Conservation (phyloP, 345 rosid species). For the Kernera saxatilis region DNA sequence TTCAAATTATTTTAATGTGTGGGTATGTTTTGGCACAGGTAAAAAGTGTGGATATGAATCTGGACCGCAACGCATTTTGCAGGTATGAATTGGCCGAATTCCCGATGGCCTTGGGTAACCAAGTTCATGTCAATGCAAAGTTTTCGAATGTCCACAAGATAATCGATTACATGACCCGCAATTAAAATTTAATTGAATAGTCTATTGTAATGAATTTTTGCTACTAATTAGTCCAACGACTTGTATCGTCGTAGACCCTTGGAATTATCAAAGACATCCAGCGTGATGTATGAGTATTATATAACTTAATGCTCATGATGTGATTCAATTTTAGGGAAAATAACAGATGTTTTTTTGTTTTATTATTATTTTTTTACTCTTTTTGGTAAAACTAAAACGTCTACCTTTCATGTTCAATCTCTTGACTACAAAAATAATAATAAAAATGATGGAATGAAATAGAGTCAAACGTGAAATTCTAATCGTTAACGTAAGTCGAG, state of each 20-base stretch:
- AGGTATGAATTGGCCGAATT: too few species aligned
- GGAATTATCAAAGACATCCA: conserved; percentile 6
- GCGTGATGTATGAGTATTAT: not conserved
- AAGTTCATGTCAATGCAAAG: too few species aligned
- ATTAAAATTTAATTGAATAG: not conserved
- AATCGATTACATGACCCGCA: too few species aligned
- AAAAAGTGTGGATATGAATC: too few species aligned
- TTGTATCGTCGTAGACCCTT: conserved; percentile 10
- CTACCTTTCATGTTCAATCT: not conserved
- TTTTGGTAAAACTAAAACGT: not conserved
- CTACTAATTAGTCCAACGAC: conserved; percentile 2
- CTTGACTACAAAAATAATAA: too few species aligned
- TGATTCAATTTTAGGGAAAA: not conserved
- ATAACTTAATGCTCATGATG: not conserved
- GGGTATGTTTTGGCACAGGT: too few species aligned
- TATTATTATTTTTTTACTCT: not conserved
- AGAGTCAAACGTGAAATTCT: not conserved
- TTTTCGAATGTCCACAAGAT: too few species aligned
- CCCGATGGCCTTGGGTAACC: too few species aligned
- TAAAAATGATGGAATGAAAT: not conserved
- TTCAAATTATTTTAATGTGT: too few species aligned
- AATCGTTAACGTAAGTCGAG: not conserved
- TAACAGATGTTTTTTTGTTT: not conserved
- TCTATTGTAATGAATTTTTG: not conserved
- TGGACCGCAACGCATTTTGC: too few species aligned